Conservation (phyloP, 164 flowering plant genomes). For the Taxillus chinensis region DNA sequence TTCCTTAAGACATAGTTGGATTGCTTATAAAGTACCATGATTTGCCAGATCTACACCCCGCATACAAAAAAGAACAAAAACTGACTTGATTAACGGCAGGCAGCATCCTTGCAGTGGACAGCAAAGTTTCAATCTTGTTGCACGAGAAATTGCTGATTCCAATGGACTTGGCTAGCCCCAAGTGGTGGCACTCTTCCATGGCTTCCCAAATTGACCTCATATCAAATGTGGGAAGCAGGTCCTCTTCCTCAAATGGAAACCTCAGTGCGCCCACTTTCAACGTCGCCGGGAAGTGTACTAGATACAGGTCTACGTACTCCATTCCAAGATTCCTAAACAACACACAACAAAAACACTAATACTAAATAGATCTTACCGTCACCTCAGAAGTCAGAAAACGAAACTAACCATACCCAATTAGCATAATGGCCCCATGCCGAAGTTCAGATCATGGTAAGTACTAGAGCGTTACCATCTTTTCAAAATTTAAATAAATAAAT, state of each 20-base stretch:
- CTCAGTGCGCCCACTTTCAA: conserved; percentile 8
- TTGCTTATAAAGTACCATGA: no score
- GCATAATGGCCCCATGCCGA: no score
- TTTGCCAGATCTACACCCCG: no score
- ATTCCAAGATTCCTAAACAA: conserved; percentile 13
- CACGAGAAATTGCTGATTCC: conserved; percentile 22
- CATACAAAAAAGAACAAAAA: neutral
- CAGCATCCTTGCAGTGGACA: conserved; percentile 13
- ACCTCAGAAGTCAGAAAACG: no score
- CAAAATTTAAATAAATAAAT: neutral
- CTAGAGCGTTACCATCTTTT: no score
- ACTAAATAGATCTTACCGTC: no score
- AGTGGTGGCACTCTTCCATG: conserved; percentile 24
- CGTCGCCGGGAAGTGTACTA: conserved; percentile 21
- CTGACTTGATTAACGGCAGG: conserved; percentile 26
- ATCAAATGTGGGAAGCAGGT: conserved; percentile 17
- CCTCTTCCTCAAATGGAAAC: conserved; percentile 3
- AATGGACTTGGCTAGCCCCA: conserved; percentile 21
- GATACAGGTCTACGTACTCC: conserved; percentile 22
- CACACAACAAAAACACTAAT: neutral
- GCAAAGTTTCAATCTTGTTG: conserved; percentile 10
- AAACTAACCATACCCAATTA: no score
- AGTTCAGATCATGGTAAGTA: no score
- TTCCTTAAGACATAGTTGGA: no score
- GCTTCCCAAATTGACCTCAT: conserved; percentile 22